Evolutionary conservation across 2,329 filamentous ascomycete species (phyloP).

Genomic region (Anisogramma anomala): DNA sequence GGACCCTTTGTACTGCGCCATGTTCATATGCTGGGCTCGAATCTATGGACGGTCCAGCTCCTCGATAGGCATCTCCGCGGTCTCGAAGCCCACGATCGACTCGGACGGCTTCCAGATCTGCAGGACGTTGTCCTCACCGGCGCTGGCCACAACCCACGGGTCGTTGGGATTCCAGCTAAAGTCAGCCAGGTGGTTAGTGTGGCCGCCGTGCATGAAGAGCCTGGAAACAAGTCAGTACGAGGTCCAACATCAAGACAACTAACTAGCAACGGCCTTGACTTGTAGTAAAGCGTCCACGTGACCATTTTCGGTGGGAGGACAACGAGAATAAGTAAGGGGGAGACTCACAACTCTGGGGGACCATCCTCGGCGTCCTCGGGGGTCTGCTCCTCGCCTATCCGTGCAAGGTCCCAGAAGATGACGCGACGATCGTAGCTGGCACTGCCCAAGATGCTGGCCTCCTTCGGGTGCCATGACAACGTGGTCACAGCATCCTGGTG

Average conservation of each 20-base stretch:
- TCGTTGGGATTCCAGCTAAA: slow-evolving; percentile 98
- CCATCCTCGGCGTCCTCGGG: slow-evolving; percentile 93
- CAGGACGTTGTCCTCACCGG: slow-evolving; percentile 91
- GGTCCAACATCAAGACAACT: neutral
- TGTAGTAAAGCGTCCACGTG: too few species aligned
- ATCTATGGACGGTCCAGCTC: slow-evolving; percentile 59
- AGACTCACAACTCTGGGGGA: slow-evolving; percentile 75
- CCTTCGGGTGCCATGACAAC: slow-evolving; percentile 86
- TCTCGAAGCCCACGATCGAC: slow-evolving; percentile 65
- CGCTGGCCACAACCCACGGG: slow-evolving; percentile 90
- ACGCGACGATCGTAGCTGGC: slow-evolving; percentile 87
- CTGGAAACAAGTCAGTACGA: slow-evolving; percentile 30
- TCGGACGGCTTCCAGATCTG: slow-evolving; percentile 88
- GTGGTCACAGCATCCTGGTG: slow-evolving; percentile 86
- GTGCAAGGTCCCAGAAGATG: slow-evolving; percentile 91
- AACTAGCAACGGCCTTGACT: too few species aligned
- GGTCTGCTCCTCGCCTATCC: slow-evolving; percentile 85
- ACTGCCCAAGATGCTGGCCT: slow-evolving; percentile 79
- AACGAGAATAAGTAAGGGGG: neutral
- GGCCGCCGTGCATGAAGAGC: slow-evolving; percentile 96
- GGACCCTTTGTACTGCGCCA: neutral
- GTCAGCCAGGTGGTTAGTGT: slow-evolving; percentile 92
- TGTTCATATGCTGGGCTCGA: neutral
- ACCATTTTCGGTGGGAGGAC: too few species aligned
- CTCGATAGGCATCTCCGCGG: slow-evolving; percentile 59